Percentiles rank a stretch among this genome's conserved stretches.
Conservation (phyloP, 2,329 filamentous ascomycete genomes). For the Aspergillus puulaauensis region DNA sequence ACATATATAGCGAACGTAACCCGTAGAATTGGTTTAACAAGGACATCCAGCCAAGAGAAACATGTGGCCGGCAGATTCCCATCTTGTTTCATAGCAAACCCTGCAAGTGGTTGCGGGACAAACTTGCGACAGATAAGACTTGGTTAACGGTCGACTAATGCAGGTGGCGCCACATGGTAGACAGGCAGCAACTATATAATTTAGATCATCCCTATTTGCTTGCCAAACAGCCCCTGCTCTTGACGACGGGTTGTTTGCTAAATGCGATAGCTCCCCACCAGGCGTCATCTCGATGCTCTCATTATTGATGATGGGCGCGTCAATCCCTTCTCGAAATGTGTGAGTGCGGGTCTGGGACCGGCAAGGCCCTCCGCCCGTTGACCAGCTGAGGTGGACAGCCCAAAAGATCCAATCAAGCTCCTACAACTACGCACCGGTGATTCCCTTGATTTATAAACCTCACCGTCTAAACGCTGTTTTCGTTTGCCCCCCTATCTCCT, state of each 20-base stretch:
- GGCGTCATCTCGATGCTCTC: background rate
- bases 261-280: slow-evolving; percentile 6
- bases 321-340: slow-evolving; percentile 19
- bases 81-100: background rate
- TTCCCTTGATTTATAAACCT: slow-evolving; percentile 1
- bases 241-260: background rate
- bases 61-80: background rate
- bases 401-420: slow-evolving; percentile 1
- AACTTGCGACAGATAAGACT: background rate
- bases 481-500: slow-evolving; percentile 7
- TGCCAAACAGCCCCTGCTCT: background rate
- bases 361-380: slow-evolving; percentile 8
- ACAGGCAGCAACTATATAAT: background rate
- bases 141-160: slow-evolving; percentile 9
- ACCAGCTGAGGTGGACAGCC: slow-evolving; percentile 2
- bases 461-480: slow-evolving; percentile 9
- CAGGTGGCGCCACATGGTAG: slow-evolving; percentile 16
- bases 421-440: background rate
- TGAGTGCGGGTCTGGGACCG: slow-evolving; percentile 6
- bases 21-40: background rate
- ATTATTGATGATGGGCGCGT: slow-evolving; percentile 5
- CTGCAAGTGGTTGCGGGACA: background rate
- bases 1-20: background rate
- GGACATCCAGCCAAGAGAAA: background rate
- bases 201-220: background rate